These are phyloP conservation scores for Nannochloropsis salina DNA, from an alignment of 108 stramenopile species.

Conservation along the genomic window DNA sequence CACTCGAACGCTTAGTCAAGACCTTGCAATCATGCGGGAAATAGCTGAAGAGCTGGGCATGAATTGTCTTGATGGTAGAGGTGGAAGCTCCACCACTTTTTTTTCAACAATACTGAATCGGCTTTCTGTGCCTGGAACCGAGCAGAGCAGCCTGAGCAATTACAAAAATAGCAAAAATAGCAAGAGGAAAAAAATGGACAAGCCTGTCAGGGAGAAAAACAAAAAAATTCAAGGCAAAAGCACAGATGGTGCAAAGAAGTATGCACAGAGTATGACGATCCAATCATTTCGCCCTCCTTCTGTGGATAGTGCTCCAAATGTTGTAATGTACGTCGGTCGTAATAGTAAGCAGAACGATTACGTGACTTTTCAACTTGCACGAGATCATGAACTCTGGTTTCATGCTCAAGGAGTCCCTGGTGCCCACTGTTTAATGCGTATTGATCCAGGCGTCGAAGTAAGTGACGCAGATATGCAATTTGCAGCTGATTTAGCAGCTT, in stretches of 20 bases:
- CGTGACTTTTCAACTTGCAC: constrained; percentile 28
- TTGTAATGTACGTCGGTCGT: constrained; percentile 27
- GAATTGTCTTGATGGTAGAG: constrained; percentile 8
- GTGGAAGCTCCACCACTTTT: background rate
- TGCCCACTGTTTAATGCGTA: constrained; percentile 28
- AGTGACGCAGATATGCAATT: constrained; percentile 23
- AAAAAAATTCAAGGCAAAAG: background rate
- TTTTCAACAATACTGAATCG: constrained; percentile 27
- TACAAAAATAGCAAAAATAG: background rate
- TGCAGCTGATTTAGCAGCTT: constrained; percentile 38
- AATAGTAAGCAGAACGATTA: constrained; percentile 40
- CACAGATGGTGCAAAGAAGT: background rate
- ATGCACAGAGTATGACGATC: background rate
- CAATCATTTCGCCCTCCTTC: constrained; percentile 26
- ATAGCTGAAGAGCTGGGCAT: constrained; percentile 40
- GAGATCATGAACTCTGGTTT: constrained; percentile 33
- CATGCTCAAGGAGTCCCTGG: constrained; percentile 37
- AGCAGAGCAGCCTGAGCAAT: background rate
- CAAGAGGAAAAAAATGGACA: background rate
- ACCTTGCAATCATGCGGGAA: constrained; percentile 20
- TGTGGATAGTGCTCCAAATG: background rate
- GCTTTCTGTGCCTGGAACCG: background rate
- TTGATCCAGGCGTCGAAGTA: constrained; percentile 30
- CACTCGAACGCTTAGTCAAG: constrained; percentile 9
- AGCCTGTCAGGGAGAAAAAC: background rate